Evolutionary conservation across 768 basidiomycete genomes (phyloP).

Genomic region (Lyophyllum atratum): DNA sequence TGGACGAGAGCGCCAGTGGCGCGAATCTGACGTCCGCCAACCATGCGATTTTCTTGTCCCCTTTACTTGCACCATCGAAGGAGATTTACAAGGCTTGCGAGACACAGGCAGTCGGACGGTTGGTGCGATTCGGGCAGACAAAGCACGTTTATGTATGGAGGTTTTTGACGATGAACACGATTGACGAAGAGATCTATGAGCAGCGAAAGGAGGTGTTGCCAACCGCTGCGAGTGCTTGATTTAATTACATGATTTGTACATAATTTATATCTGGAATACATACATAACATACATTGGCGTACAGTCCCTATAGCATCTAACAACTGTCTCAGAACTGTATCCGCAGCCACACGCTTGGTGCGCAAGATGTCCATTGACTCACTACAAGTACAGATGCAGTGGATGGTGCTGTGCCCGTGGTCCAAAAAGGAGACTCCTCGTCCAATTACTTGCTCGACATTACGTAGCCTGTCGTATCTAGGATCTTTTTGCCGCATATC

Average conservation of each 20-base stretch:
- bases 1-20: constrained; percentile 94
- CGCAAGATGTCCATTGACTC: constrained; percentile 2
- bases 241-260: constrained; percentile 8
- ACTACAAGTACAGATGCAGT: constrained; percentile 10
- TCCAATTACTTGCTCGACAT: constrained; percentile 76
- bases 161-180: constrained; percentile 84
- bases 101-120: constrained; percentile 82
- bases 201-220: constrained; percentile 40
- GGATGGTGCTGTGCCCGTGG: not conserved
- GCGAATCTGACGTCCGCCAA: constrained; percentile 93
- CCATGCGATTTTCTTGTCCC: constrained; percentile 93
- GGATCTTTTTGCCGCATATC: constrained; percentile 85
- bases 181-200: constrained; percentile 83
- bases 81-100: constrained; percentile 85
- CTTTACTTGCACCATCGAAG: constrained; percentile 78
- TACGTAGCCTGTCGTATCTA: constrained; percentile 80
- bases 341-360: no score
- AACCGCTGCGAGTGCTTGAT: constrained; percentile 5
- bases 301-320: not conserved
- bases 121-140: constrained; percentile 81
- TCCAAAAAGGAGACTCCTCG: not conserved
- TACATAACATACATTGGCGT: not conserved
- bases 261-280: constrained; percentile 4
- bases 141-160: constrained; percentile 82
- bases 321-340: no score